Percentiles rank a stretch among this genome's conserved stretches.
Conservation (phyloP, 176 grass and related monocot species). For the Cenchrus americanus region DNA sequence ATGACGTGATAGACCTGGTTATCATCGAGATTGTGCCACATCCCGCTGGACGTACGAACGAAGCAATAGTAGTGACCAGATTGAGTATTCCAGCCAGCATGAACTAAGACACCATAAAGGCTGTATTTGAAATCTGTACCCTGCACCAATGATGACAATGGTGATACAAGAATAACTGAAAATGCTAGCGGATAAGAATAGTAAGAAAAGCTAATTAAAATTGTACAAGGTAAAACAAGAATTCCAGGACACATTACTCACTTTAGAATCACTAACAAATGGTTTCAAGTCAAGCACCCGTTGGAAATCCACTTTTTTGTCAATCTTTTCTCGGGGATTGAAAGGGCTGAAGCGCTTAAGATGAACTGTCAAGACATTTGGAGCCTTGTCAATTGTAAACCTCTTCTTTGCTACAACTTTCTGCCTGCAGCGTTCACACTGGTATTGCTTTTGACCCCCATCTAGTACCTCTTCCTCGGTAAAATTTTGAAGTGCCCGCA, state of each 20-base stretch:
- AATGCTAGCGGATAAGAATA: constrained; percentile 15
- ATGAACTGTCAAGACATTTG: constrained; percentile 88
- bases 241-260: constrained; percentile 46
- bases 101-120: constrained; percentile 97
- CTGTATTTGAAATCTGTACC: constrained; percentile 78
- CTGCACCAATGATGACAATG: constrained; percentile 40
- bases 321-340: constrained; percentile 87
- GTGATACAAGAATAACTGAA: background rate
- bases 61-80: constrained; percentile 98
- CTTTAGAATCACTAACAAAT: constrained; percentile 88
- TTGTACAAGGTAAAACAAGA: constrained; percentile 12
- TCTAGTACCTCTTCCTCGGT: constrained; percentile 82
- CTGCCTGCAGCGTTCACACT: constrained; percentile 85
- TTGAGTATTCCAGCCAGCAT: constrained; percentile 89
- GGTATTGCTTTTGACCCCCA: constrained; percentile 81
- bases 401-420: constrained; percentile 91
- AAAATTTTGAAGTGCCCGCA: constrained; percentile 78
- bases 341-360: constrained; percentile 91
- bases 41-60: constrained; percentile 91
- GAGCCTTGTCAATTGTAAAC: constrained; percentile 82
- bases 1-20: constrained; percentile 67
- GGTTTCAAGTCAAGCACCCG: constrained; percentile 75
- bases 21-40: constrained; percentile 99
- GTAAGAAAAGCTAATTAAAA: background rate
- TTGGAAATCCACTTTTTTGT: constrained; percentile 87